Evolutionary conservation across 1,139 yeast species (phyloP), one percentile per base, ranked within the genome.

Genomic region (Scheffersomyces stambukii): DNA sequence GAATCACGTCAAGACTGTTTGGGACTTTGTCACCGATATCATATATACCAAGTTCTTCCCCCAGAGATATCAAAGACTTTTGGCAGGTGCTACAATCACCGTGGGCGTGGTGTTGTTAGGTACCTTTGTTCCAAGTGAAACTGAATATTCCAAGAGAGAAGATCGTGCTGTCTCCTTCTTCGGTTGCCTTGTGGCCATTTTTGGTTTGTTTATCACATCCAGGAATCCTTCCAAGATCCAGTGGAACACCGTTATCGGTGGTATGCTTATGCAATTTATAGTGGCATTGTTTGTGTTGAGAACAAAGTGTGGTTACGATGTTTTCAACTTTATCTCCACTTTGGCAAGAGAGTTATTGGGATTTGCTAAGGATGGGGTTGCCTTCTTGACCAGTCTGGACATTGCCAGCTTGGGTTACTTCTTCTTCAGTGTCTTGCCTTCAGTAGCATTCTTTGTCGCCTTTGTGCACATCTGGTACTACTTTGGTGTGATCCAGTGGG

Each of bases 231-330:
- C 49, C 21, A 57, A 55, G 30, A 64, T 77, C 40, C 63, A 67
- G 36, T 77, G 83, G 82, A 69, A 74, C 46, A 71, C 82, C 4
- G 81, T 77, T 21, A 72, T 75, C 40, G 70, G 75, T 18, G 83
- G 83, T 23, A 63, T 74, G 60, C 64, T 77, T 43, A 70, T 76
- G 64, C 84, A 77, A 51, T 77, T 62, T 46, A 68, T 77, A 36
- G 54, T 77, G 37, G 82, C 82, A 2, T 57, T 77, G 29, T 77
- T 77, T 42, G 83, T 77, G 17, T 63, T 77, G 46, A 59, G 82
- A 50, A 77, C 84, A 16, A 61, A 63, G 43, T 64, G 68, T 30
- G 84, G 84, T 40, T 77, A 70, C 48, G 82, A 77, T 48, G 62
- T 77, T 37, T 77, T 77, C 60, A 71, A 75, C 54, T 77, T 77